Percentiles rank a stretch among this genome's conserved stretches.
Conservation (phyloP, 1,284 basidiomycete genomes). For the Irpex sp. region DNA sequence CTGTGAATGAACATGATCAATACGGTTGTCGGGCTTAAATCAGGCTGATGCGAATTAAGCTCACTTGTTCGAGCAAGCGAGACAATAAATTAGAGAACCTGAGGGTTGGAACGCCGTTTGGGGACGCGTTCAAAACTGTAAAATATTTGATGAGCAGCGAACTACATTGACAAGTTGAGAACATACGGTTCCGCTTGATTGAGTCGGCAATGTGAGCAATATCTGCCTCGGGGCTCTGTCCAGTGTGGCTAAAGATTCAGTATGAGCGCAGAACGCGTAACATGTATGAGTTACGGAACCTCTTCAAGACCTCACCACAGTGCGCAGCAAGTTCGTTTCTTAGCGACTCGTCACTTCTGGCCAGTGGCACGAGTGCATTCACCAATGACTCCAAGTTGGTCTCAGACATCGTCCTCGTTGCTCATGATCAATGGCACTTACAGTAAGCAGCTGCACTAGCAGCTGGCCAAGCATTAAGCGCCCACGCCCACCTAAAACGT, state of each 20-base stretch:
- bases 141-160: conserved; percentile 1
- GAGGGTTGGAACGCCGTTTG: conserved; percentile 50
- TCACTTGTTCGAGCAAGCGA: conserved; percentile 71
- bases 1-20: conserved; percentile 31
- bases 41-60: conserved; percentile 1
- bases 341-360: conserved; percentile 46
- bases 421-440: background rate
- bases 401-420: conserved; percentile 13
- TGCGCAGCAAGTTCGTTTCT: conserved; percentile 57
- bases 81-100: conserved; percentile 73
- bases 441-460: background rate
- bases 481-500: background rate
- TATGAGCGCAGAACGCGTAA: background rate
- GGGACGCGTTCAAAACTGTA: conserved; percentile 57
- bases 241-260: conserved; percentile 53
- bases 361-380: conserved; percentile 51
- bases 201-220: conserved; percentile 60
- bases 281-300: conserved; percentile 36
- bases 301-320: conserved; percentile 67
- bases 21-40: background rate
- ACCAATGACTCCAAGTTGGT: conserved; percentile 45
- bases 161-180: background rate
- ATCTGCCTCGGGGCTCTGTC: conserved; percentile 58
- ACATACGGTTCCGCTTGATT: conserved; percentile 64
- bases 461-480: background rate